Conservation (phyloP, 2,329 filamentous ascomycete genomes). For the Aspergillus ochraceoroseus region DNA sequence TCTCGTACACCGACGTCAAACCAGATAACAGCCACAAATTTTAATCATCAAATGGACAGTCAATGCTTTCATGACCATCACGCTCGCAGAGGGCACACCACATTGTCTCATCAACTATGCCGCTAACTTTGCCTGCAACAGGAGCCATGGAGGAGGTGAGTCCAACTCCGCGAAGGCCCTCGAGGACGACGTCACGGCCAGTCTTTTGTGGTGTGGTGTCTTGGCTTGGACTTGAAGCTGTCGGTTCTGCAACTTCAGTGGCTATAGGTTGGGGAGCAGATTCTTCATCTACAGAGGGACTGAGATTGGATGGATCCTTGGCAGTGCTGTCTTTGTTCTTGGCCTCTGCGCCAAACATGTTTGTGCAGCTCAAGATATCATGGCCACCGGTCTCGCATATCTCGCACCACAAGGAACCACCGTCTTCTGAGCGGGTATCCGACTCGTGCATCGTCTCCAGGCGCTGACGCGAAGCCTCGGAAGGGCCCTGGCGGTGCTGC, state of each 20-base stretch:
- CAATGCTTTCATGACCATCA: slow-evolving; percentile 93
- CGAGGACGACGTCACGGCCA: slow-evolving; percentile 40
- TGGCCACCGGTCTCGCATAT: slow-evolving; percentile 90
- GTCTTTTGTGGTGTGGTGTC: slow-evolving; percentile 34
- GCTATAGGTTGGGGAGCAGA: slow-evolving; percentile 19
- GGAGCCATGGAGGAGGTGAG: slow-evolving; percentile 51
- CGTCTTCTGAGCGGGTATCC: slow-evolving; percentile 61
- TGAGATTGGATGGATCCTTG: slow-evolving; percentile 16
- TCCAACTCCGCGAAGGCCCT: slow-evolving; percentile 42
- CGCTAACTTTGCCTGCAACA: slow-evolving; percentile 71
- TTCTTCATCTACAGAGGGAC: slow-evolving; percentile 17
- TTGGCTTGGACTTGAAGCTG: slow-evolving; percentile 16
- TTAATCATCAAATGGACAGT: slow-evolving; percentile 82
- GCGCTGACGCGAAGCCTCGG: slow-evolving; percentile 30
- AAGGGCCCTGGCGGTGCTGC: slow-evolving; percentile 25
- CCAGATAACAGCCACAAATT: background rate
- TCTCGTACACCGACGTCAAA: slow-evolving; percentile 10
- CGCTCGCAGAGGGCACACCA: slow-evolving; percentile 97
- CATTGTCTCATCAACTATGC: slow-evolving; percentile 74
- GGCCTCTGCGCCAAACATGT: slow-evolving; percentile 62
- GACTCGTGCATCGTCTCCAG: slow-evolving; percentile 41
- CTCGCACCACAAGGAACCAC: slow-evolving; percentile 79
- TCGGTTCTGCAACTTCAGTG: slow-evolving; percentile 15
- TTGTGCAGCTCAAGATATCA: slow-evolving; percentile 89
- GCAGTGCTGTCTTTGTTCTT: slow-evolving; percentile 17